A percentile compares a stretch with the other conserved stretches of the same genome.
Evolutionary conservation across 2,329 filamentous ascomycete species (phyloP).

Genomic region (Chrysosporium queenslandicum): DNA sequence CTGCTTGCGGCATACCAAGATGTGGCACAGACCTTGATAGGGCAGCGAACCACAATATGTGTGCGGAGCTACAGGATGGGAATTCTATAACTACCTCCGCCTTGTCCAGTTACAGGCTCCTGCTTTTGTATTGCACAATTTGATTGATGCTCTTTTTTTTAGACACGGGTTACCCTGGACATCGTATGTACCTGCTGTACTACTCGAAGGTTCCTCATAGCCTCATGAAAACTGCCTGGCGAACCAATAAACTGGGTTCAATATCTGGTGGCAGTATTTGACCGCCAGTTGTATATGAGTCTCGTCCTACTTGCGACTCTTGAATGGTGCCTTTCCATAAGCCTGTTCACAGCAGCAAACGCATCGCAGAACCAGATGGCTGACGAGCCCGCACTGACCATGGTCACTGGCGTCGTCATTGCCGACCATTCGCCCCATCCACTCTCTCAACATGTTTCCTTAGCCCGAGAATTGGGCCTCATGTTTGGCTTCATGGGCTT

Average conservation of each 20-base stretch:
- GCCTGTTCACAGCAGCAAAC: neutral
- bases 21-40: slow-evolving; percentile 4
- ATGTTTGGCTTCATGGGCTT: slow-evolving; percentile 32
- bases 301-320: neutral
- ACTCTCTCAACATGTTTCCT: slow-evolving; percentile 25
- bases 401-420: neutral
- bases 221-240: neutral
- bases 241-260: neutral
- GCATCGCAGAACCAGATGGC: neutral
- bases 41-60: neutral
- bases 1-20: neutral
- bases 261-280: too few relatives aligned
- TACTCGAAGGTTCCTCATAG: neutral
- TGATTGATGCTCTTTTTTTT: too few relatives aligned
- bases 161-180: too few relatives aligned
- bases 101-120: neutral
- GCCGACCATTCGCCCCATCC: slow-evolving; percentile 10
- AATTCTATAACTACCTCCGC: neutral
- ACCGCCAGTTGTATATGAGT: neutral
- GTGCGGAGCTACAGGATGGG: neutral
- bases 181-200: neutral
- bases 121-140: too few relatives aligned
- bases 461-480: slow-evolving; percentile 31
- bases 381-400: neutral
- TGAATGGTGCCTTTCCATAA: too few relatives aligned